Percentiles rank a stretch among this genome's conserved stretches.
Conservation (phyloP, 352 stramenopile species). For the Globisporangium irregulare region DNA sequence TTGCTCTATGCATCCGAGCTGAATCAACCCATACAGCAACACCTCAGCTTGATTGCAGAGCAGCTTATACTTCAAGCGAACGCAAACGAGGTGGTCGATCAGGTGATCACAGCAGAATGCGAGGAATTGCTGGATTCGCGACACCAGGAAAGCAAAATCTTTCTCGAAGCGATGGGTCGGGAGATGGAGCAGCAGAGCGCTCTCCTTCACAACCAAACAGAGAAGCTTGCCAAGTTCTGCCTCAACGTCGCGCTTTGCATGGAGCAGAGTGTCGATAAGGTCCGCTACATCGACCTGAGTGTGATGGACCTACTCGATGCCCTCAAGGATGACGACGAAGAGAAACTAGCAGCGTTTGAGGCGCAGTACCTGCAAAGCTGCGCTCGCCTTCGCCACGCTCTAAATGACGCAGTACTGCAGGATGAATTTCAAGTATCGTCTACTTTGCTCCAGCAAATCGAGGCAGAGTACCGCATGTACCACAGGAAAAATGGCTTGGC, state of each 20-base stretch:
- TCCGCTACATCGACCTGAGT: constrained; percentile 65
- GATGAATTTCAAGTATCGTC: constrained; percentile 50
- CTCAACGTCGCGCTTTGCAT: constrained; percentile 45
- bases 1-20: constrained; percentile 76
- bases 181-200: constrained; percentile 56
- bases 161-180: constrained; percentile 59
- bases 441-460: constrained; percentile 59
- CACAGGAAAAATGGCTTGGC: constrained; percentile 41
- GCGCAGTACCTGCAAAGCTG: constrained; percentile 40
- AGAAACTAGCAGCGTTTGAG: constrained; percentile 45
- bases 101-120: constrained; percentile 49
- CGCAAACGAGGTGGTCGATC: constrained; percentile 76
- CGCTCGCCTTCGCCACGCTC: constrained; percentile 66
- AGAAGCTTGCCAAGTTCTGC: constrained; percentile 68
- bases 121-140: constrained; percentile 40
- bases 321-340: constrained; percentile 73
- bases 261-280: constrained; percentile 50
- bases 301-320: constrained; percentile 71
- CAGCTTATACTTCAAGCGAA: constrained; percentile 56
- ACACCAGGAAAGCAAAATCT: constrained; percentile 43
- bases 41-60: constrained; percentile 42
- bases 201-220: constrained; percentile 48
- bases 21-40: constrained; percentile 36
- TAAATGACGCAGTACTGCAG: constrained; percentile 56
- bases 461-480: constrained; percentile 77